Conservation (phyloP, 2,329 filamentous ascomycete genomes). For the Trichoderma citrinoviride region DNA sequence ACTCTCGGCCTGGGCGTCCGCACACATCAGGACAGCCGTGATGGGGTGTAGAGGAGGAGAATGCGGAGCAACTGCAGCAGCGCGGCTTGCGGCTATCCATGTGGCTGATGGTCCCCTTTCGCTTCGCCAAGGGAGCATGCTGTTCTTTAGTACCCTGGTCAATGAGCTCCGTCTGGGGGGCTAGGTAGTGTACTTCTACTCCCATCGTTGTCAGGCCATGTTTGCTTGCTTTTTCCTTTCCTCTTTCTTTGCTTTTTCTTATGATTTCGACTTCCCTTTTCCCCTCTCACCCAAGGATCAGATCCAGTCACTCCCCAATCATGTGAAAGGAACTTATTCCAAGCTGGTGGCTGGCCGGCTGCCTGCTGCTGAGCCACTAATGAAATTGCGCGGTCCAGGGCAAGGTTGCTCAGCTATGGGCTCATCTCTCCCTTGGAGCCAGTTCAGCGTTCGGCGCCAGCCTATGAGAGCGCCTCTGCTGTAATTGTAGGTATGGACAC, state of each 20-base stretch:
- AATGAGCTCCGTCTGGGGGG: neutral
- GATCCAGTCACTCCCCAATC: neutral
- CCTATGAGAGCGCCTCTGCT: neutral
- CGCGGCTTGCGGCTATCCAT: conserved; percentile 11
- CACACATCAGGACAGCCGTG: neutral
- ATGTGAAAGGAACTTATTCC: conserved; percentile 1
- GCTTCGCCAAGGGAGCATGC: conserved; percentile 5
- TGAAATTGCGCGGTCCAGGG: conserved; percentile 15
- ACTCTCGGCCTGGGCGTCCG: neutral
- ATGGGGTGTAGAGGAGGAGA: neutral
- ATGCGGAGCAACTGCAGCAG: conserved; percentile 10
- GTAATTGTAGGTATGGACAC: neutral
- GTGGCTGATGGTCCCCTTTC: conserved; percentile 8
- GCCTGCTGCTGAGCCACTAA: conserved; percentile 5
- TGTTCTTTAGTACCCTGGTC: conserved; percentile 2
- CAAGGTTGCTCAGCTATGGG: conserved; percentile 13
- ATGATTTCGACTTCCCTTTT: neutral
- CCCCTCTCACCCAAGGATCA: neutral
- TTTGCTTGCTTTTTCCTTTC: neutral
- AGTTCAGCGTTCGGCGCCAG: neutral
- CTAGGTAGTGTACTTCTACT: neutral
- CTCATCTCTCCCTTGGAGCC: neutral
- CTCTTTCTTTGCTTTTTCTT: neutral
- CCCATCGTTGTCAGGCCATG: conserved; percentile 1
- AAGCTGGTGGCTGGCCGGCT: conserved; percentile 8